Conservation (phyloP, 352 stramenopile genomes). For the Pythium aquatile region DNA sequence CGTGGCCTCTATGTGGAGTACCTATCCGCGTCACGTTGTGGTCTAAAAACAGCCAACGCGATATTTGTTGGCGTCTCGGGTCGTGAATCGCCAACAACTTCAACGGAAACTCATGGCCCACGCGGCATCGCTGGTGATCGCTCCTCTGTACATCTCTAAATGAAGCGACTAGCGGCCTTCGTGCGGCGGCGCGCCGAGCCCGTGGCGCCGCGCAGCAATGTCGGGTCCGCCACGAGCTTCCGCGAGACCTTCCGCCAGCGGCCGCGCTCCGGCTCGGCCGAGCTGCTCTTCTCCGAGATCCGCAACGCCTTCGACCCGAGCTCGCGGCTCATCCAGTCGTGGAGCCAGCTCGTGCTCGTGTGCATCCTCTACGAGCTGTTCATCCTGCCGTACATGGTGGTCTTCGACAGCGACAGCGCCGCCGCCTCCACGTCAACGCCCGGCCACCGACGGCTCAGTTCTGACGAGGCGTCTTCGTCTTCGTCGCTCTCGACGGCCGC, state of each 20-base stretch:
- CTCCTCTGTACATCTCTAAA: not conserved
- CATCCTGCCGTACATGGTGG: slow-evolving; percentile 42
- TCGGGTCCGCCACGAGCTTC: slow-evolving; percentile 28
- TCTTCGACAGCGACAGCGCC: slow-evolving; percentile 27
- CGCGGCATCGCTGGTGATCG: not conserved
- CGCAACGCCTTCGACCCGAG: slow-evolving; percentile 61
- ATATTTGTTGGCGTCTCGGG: not conserved
- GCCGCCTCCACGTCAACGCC: not conserved
- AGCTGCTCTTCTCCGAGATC: slow-evolving; percentile 47
- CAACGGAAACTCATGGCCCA: not conserved
- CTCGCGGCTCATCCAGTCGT: slow-evolving; percentile 48
- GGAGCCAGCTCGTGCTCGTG: slow-evolving; percentile 50
- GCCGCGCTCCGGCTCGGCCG: slow-evolving; percentile 42
- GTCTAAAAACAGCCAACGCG: not conserved
- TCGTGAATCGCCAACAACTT: not conserved
- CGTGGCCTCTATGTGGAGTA: too few relatives aligned
- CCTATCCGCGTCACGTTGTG: too few relatives aligned
- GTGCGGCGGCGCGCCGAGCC: not conserved
- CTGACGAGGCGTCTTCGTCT: not conserved
- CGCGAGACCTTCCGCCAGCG: slow-evolving; percentile 41
- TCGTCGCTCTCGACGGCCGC: slow-evolving; percentile 5
- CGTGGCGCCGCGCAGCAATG: not conserved
- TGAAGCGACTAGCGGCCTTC: not conserved
- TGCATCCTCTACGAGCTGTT: slow-evolving; percentile 56
- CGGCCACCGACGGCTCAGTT: slow-evolving; percentile 5